Conservation (phyloP, 352 stramenopile genomes). For the Phytophthora idaei region DNA sequence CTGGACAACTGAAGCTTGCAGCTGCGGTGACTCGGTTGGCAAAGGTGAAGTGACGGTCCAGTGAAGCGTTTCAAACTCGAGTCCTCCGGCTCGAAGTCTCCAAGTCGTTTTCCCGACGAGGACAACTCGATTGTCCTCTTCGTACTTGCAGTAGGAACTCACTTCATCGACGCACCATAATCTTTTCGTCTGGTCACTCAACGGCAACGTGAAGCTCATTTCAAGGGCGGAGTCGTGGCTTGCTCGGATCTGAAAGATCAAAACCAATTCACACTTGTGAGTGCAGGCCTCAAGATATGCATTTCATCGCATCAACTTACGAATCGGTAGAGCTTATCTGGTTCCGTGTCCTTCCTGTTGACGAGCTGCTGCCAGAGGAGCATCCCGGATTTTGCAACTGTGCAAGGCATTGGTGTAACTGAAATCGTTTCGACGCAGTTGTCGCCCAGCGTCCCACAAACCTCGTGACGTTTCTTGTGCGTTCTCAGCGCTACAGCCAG, state of each 20-base stretch:
- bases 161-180: conserved; percentile 16
- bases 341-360: conserved; percentile 11
- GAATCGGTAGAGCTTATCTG: conserved; percentile 19
- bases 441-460: not conserved
- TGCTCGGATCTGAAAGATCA: conserved; percentile 8
- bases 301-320: conserved; percentile 5
- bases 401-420: conserved; percentile 15
- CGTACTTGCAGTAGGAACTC: conserved; percentile 16
- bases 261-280: not conserved
- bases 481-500: not conserved
- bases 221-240: conserved; percentile 2
- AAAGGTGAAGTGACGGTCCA: conserved; percentile 18
- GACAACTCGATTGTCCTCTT: conserved; percentile 17
- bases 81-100: conserved; percentile 2
- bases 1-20: not conserved
- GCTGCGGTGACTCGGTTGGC: not conserved
- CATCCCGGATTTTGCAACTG: conserved; percentile 1
- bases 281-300: not conserved
- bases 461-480: not conserved
- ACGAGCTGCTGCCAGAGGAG: conserved; percentile 20
- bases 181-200: not conserved
- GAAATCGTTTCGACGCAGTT: conserved; percentile 21
- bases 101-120: conserved; percentile 19
- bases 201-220: conserved; percentile 23
- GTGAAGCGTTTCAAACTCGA: conserved; percentile 18